Evolutionary conservation across 2,329 filamentous ascomycete species (phyloP).

Genomic region (Orbilia quercus): DNA sequence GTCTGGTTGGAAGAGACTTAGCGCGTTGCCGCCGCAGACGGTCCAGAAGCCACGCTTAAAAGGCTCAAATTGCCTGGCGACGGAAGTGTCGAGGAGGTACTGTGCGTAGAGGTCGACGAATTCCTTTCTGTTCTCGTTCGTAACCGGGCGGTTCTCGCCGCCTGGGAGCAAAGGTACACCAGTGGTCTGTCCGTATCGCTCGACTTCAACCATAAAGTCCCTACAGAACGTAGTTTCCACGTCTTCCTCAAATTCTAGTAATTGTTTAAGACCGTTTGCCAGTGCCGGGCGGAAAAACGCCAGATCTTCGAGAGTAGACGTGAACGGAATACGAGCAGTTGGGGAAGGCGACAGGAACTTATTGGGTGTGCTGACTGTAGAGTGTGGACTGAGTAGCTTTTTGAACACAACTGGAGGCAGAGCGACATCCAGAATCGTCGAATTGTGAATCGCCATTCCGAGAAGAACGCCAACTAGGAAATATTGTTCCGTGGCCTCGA

Average conservation of each 20-base stretch:
- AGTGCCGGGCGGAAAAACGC: slow-evolving; percentile 82
- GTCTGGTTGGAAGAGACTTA: slow-evolving; percentile 83
- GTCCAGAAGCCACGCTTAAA: slow-evolving; percentile 96
- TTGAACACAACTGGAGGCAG: slow-evolving; percentile 89
- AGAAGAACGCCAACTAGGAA: slow-evolving; percentile 89
- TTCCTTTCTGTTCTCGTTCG: slow-evolving; percentile 83
- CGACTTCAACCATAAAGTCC: slow-evolving; percentile 81
- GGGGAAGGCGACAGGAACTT: slow-evolving; percentile 67
- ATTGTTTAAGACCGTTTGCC: slow-evolving; percentile 77
- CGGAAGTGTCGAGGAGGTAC: slow-evolving; percentile 80
- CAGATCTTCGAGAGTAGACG: slow-evolving; percentile 81
- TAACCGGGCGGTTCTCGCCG: slow-evolving; percentile 80
- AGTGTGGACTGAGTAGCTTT: slow-evolving; percentile 82
- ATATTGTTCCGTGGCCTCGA: slow-evolving; percentile 91
- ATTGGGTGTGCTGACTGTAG: slow-evolving; percentile 68
- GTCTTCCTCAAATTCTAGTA: slow-evolving; percentile 85
- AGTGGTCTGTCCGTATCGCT: slow-evolving; percentile 77
- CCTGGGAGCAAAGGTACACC: slow-evolving; percentile 77
- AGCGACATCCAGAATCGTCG: slow-evolving; percentile 87
- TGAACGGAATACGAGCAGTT: slow-evolving; percentile 71
- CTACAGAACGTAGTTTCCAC: slow-evolving; percentile 83
- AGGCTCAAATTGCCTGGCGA: slow-evolving; percentile 86
- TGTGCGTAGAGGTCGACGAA: slow-evolving; percentile 87
- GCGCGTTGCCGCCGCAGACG: slow-evolving; percentile 86
- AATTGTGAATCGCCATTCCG: slow-evolving; percentile 93